Conservation (phyloP, 2,329 filamentous ascomycete species). For the Amauroascus niger region DNA sequence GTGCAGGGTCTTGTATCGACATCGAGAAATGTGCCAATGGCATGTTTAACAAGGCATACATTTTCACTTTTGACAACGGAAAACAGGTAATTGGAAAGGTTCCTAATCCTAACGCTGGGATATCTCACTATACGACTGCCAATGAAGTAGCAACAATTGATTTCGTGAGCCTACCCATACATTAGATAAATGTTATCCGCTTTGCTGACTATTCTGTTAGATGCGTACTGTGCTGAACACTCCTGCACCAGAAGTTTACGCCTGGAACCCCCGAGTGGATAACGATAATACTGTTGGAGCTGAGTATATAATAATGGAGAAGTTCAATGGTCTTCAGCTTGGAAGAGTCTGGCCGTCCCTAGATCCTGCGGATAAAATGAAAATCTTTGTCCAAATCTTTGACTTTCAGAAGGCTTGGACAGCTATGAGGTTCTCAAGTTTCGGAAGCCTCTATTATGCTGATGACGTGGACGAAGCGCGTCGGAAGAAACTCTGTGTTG, state of each 20-base stretch:
- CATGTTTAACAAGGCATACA: constrained; percentile 27
- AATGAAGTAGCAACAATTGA: constrained; percentile 31
- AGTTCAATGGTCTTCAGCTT: neutral
- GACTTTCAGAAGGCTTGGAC: no score
- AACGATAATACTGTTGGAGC: constrained; percentile 22
- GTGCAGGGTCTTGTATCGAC: constrained; percentile 3
- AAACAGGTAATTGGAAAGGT: constrained; percentile 19
- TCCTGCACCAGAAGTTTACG: constrained; percentile 22
- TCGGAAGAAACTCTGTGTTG: neutral
- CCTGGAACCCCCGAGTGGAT: no score
- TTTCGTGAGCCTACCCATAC: constrained; percentile 23
- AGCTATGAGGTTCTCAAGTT: no score
- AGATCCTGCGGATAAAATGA: neutral
- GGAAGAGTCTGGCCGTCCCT: neutral
- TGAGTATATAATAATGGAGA: constrained; percentile 28
- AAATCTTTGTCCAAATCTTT: neutral
- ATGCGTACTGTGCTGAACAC: no score
- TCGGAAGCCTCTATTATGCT: constrained; percentile 17
- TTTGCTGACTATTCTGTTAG: no score
- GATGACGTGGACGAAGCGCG: neutral
- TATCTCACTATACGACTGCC: constrained; percentile 21
- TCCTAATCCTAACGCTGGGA: constrained; percentile 26
- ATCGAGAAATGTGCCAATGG: constrained; percentile 20
- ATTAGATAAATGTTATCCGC: no score
- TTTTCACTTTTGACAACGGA: constrained; percentile 21